A percentile compares a stretch with the other conserved stretches of the same genome.
These are phyloP conservation scores for Tetrahymena thermophila DNA, from an alignment of 73 alveolate species.

Conservation along the genomic window DNA sequence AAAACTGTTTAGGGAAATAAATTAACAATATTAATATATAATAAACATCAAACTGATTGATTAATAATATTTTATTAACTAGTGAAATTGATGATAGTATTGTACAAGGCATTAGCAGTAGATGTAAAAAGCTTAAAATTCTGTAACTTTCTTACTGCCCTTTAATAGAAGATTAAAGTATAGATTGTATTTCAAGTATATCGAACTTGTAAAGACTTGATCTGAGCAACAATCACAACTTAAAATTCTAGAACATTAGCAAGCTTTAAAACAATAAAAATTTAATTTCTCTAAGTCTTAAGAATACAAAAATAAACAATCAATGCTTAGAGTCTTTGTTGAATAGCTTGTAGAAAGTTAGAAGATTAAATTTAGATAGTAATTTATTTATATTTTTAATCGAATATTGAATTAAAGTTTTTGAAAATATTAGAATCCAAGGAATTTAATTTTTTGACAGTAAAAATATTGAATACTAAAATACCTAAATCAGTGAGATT, in stretches of 20 bases:
- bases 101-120: neutral
- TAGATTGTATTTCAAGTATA: neutral
- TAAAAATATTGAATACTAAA: neutral
- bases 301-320: neutral
- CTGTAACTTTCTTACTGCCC: neutral
- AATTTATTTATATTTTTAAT: neutral
- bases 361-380: neutral
- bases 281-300: neutral
- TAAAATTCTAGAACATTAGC: neutral
- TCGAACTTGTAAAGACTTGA: neutral
- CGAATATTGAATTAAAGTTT: neutral
- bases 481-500: neutral
- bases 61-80: neutral
- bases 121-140: neutral
- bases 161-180: neutral
- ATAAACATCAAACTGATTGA: too few species aligned
- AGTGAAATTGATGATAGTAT: neutral
- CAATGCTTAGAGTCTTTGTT: neutral
- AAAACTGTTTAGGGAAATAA: too few species aligned
- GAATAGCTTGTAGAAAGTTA: neutral
- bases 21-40: too few species aligned
- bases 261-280: neutral
- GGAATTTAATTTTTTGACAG: neutral
- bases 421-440: neutral
- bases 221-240: neutral